Evolutionary conservation across 768 basidiomycete genomes (phyloP).

Genomic region (Lentinula edodes): DNA sequence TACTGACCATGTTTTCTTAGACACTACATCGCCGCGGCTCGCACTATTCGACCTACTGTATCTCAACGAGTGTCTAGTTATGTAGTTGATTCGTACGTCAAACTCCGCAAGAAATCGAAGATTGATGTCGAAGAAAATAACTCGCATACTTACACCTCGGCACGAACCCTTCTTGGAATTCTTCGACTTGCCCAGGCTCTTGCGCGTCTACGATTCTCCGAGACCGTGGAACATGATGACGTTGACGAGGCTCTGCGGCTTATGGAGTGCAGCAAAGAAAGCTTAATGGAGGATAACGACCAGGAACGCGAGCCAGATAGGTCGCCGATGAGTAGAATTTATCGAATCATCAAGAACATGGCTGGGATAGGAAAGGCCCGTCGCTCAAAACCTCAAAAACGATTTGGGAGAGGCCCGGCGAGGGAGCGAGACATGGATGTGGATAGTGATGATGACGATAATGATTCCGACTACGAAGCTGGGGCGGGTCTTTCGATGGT

Average conservation of each 20-base stretch:
- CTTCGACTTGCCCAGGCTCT: conserved; percentile 93
- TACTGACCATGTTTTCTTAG: conserved; percentile 29
- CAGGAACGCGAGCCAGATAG: conserved; percentile 67
- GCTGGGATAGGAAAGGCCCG: conserved; percentile 34
- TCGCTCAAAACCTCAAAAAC: conserved; percentile 39
- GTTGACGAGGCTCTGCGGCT: conserved; percentile 95
- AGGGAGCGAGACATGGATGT: conserved; percentile 66
- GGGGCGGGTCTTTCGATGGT: conserved; percentile 70
- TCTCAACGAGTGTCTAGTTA: conserved; percentile 86
- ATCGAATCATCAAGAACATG: conserved; percentile 89
- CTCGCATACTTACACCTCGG: conserved; percentile 91
- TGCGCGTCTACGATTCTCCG: conserved; percentile 83
- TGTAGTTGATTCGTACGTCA: conserved; percentile 93
- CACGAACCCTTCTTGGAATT: conserved; percentile 91
- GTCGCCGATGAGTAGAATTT: conserved; percentile 80
- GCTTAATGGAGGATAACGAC: conserved; percentile 75
- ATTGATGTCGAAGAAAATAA: conserved; percentile 86
- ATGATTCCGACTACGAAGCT: conserved; percentile 45
- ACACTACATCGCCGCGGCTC: conserved; percentile 92
- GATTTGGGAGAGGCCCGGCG: conserved; percentile 64
- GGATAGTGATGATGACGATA: conserved; percentile 64
- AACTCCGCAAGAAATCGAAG: conserved; percentile 87
- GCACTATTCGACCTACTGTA: conserved; percentile 85
- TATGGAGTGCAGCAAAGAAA: conserved; percentile 96
- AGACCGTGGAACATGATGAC: conserved; percentile 75